These are phyloP conservation scores for Eustoma russellianum DNA, from an alignment of 257 asterid genomes.

Conservation along the genomic window DNA sequence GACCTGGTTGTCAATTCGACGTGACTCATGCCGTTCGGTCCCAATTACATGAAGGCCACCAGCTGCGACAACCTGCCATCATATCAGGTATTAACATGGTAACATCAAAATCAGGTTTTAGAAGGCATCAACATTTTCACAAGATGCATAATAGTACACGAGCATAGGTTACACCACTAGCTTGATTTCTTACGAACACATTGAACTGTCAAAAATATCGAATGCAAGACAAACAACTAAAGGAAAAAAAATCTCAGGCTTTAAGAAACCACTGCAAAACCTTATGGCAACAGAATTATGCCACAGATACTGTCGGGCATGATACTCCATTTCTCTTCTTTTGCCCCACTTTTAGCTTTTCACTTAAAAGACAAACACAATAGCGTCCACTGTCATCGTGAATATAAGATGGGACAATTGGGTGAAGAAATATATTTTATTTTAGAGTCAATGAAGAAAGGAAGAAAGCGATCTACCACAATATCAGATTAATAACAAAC, in stretches of 20 bases:
- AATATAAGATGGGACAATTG: too few relatives aligned
- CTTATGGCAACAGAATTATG: too few relatives aligned
- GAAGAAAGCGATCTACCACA: background rate
- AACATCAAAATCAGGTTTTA: background rate
- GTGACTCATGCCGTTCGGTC: slow-evolving; percentile 97
- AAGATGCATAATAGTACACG: background rate
- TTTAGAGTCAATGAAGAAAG: background rate
- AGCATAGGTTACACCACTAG: background rate
- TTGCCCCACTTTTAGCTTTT: too few relatives aligned
- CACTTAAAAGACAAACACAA: too few relatives aligned
- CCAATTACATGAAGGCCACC: slow-evolving; percentile 99
- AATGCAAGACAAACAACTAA: too few relatives aligned
- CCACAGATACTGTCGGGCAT: too few relatives aligned
- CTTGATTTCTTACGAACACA: background rate
- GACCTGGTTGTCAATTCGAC: slow-evolving; percentile 98
- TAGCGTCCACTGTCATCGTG: too few relatives aligned
- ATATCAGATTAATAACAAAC: slow-evolving; percentile 15
- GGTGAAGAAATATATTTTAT: too few relatives aligned
- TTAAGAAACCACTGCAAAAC: too few relatives aligned
- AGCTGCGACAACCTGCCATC: slow-evolving; percentile 69
- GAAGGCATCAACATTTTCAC: background rate
- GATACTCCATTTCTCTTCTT: too few relatives aligned
- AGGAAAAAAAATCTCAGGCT: too few relatives aligned
- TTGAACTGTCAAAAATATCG: background rate
- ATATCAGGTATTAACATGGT: background rate